Percentiles rank a stretch among this genome's conserved stretches.
Conservation (phyloP, 331 rosid genomes). For the Quercus lobata region DNA sequence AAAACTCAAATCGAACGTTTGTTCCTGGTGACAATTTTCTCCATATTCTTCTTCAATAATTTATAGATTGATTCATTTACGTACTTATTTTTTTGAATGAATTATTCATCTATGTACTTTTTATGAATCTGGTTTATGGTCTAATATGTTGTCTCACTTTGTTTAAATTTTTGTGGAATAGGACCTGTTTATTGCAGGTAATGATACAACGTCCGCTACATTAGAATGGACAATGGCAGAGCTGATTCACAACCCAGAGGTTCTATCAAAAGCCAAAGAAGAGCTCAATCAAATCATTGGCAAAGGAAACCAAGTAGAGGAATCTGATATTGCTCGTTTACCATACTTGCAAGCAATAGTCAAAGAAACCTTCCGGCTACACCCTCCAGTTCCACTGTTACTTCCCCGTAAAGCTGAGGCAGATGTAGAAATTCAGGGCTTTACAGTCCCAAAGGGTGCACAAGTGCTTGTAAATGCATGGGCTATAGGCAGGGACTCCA, state of each 20-base stretch:
- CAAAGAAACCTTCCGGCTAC: slow-evolving; percentile 19
- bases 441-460: slow-evolving; percentile 19
- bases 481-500: slow-evolving; percentile 22
- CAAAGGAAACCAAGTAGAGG: slow-evolving; percentile 10
- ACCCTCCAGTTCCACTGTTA: slow-evolving; percentile 2
- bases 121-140: too few relatives aligned
- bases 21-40: too few relatives aligned
- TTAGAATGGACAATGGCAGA: slow-evolving; percentile 20
- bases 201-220: not conserved
- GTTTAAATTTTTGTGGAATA: not conserved
- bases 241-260: not conserved
- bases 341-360: slow-evolving; percentile 24
- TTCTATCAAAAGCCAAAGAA: slow-evolving; percentile 13
- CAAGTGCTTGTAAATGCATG: slow-evolving; percentile 11
- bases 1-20: too few relatives aligned
- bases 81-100: too few relatives aligned
- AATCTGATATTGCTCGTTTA: slow-evolving; percentile 4
- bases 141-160: too few relatives aligned
- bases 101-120: too few relatives aligned
- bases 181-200: slow-evolving; percentile 18
- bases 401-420: slow-evolving; percentile 8
- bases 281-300: slow-evolving; percentile 7
- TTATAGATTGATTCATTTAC: too few relatives aligned
- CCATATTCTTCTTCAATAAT: too few relatives aligned
- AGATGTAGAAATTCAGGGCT: slow-evolving; percentile 27